phyloP scores from a whole-genome alignment of 148 eudicot species.

The Cornus controversa region DNA sequence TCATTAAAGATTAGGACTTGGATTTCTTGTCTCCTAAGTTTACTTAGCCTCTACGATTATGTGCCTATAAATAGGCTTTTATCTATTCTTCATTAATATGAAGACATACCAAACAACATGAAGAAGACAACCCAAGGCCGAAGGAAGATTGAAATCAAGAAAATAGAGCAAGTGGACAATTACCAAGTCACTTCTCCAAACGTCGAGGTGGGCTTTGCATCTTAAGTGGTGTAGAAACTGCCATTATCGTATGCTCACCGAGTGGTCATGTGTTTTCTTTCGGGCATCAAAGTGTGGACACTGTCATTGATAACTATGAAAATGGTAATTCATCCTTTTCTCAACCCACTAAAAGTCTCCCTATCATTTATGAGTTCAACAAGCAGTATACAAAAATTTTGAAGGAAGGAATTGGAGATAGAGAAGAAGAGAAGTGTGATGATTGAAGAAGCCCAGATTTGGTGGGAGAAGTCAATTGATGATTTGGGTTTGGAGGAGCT shows the following conservation, averaged over 20 bases:
- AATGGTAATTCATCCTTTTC: too few relatives aligned
- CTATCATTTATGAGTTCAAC: background rate
- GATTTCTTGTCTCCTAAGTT: too few relatives aligned
- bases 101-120: too few relatives aligned
- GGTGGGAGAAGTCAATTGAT: constrained; percentile 13
- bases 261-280: background rate
- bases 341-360: too few relatives aligned
- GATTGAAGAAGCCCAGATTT: constrained; percentile 9
- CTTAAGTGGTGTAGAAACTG: too few relatives aligned
- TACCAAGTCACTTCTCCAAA: constrained; percentile 21
- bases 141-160: too few relatives aligned
- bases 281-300: background rate
- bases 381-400: background rate
- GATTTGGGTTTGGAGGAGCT: constrained; percentile 10
- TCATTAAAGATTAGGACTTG: too few relatives aligned
- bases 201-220: constrained; percentile 17
- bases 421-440: constrained; percentile 10
- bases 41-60: too few relatives aligned
- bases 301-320: background rate
- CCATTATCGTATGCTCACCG: too few relatives aligned
- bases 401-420: constrained; percentile 3
- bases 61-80: too few relatives aligned
- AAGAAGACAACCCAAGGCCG: constrained; percentile 16
- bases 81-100: too few relatives aligned
- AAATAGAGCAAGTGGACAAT: constrained; percentile 10